Conservation (phyloP, 495 filamentous ascomycete species). For the Penicillium alfredii region DNA sequence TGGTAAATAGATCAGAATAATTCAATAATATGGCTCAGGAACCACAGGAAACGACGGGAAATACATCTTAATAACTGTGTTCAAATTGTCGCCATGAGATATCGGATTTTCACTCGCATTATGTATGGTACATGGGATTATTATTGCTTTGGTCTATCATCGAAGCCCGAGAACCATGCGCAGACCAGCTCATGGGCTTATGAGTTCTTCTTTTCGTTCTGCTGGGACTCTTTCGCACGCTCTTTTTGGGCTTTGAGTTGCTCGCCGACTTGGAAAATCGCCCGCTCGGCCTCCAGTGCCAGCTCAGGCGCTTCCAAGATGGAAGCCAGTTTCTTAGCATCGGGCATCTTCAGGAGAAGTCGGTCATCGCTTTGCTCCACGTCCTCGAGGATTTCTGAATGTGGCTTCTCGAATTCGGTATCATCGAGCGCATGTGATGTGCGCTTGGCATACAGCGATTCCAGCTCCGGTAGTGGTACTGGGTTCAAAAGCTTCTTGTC, state of each 20-base stretch:
- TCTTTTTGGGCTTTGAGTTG: conserved; percentile 50
- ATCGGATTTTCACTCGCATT: no score
- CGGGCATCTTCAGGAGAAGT: conserved; percentile 51
- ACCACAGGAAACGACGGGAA: no score
- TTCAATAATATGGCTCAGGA: no score
- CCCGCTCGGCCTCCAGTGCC: conserved; percentile 81
- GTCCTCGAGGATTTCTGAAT: conserved; percentile 35
- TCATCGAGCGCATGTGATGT: conserved; percentile 23
- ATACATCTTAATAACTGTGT: no score
- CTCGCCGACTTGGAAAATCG: conserved; percentile 78
- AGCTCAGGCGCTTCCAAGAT: conserved; percentile 75
- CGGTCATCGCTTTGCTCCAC: conserved; percentile 48
- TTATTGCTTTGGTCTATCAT: no score
- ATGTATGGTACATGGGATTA: no score
- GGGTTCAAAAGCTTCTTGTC: conserved; percentile 60
- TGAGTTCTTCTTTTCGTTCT: conserved; percentile 24
- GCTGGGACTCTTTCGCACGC: conserved; percentile 24
- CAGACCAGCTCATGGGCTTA: conserved; percentile 11
- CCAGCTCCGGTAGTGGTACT: conserved; percentile 57
- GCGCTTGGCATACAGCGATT: conserved; percentile 61
- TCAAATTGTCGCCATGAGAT: no score
- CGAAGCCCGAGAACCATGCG: no score
- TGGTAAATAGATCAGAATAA: no score
- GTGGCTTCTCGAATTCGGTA: conserved; percentile 17
- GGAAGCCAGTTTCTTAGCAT: conserved; percentile 59